Conservation (phyloP, 306 rosid genomes). For the Dalbergia cultrata region DNA sequence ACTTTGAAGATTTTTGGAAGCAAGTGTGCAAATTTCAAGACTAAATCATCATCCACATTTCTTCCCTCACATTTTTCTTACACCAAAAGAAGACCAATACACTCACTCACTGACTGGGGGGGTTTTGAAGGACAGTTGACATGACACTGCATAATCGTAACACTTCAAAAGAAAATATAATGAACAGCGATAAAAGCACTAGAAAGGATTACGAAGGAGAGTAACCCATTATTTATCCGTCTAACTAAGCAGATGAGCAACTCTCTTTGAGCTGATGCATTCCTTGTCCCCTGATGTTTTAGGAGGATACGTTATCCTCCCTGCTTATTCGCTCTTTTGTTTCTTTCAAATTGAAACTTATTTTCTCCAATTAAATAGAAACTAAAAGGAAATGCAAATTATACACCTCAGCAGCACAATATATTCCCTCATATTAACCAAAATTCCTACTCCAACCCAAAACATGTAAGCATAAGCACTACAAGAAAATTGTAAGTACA, state of each 20-base stretch:
- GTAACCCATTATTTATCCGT: conserved; percentile 6
- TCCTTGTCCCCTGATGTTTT: conserved; percentile 24
- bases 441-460: conserved; percentile 9
- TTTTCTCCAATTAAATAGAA: conserved; percentile 11
- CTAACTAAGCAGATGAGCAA: not conserved
- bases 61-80: conserved; percentile 18
- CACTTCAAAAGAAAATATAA: not conserved
- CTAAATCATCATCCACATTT: not conserved
- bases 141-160: not conserved
- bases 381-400: conserved; percentile 18
- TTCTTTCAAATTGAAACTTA: not conserved
- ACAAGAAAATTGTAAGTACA: conserved; percentile 4
- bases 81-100: conserved; percentile 2
- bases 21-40: conserved; percentile 1
- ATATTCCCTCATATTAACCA: conserved; percentile 5
- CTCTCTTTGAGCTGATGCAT: conserved; percentile 11
- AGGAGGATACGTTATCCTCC: conserved; percentile 16
- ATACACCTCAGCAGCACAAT: not conserved
- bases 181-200: conserved; percentile 4
- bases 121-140: not conserved
- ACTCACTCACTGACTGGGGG: conserved; percentile 10
- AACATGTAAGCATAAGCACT: conserved; percentile 1
- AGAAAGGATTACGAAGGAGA: not conserved
- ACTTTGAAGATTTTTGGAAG: not conserved
- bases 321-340: not conserved